Evolutionary conservation across 2,329 filamentous ascomycete genomes (phyloP).

Genomic region (Amesomyces nigricolor): DNA sequence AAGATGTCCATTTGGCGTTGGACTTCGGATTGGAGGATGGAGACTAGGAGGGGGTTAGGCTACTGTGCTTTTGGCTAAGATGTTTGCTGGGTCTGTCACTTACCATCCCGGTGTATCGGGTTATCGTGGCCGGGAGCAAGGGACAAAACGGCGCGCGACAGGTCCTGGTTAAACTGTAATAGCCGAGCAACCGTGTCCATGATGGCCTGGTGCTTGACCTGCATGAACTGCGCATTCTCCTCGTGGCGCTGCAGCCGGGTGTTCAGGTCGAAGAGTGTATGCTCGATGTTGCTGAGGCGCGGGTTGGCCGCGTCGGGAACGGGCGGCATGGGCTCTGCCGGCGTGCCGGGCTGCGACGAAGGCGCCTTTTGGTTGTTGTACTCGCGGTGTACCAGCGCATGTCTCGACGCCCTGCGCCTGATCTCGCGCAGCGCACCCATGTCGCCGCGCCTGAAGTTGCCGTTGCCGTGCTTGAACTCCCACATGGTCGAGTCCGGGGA

Average conservation of each 20-base stretch:
- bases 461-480: slow-evolving; percentile 98
- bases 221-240: slow-evolving; percentile 73
- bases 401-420: slow-evolving; percentile 86
- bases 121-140: slow-evolving; percentile 72
- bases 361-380: slow-evolving; percentile 73
- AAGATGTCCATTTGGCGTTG: slow-evolving; percentile 56
- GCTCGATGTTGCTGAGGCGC: slow-evolving; percentile 69
- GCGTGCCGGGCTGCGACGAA: slow-evolving; percentile 74
- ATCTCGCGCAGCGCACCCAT: slow-evolving; percentile 88
- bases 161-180: slow-evolving; percentile 74
- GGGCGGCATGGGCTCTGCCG: slow-evolving; percentile 69
- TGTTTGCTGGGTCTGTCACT: slow-evolving; percentile 32
- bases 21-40: slow-evolving; percentile 53
- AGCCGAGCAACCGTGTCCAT: slow-evolving; percentile 71
- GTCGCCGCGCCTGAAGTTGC: slow-evolving; percentile 94
- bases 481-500: slow-evolving; percentile 90
- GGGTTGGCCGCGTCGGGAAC: slow-evolving; percentile 70
- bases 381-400: slow-evolving; percentile 88
- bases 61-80: slow-evolving; percentile 1
- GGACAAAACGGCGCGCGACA: slow-evolving; percentile 68
- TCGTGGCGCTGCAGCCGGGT: slow-evolving; percentile 73
- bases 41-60: slow-evolving; percentile 37
- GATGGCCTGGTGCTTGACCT: slow-evolving; percentile 72
- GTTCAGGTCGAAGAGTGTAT: slow-evolving; percentile 75
- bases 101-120: slow-evolving; percentile 75